Base-by-base conservation (phyloP, 2,329 filamentous ascomycete species). In the Neonectria hederae region DNA sequence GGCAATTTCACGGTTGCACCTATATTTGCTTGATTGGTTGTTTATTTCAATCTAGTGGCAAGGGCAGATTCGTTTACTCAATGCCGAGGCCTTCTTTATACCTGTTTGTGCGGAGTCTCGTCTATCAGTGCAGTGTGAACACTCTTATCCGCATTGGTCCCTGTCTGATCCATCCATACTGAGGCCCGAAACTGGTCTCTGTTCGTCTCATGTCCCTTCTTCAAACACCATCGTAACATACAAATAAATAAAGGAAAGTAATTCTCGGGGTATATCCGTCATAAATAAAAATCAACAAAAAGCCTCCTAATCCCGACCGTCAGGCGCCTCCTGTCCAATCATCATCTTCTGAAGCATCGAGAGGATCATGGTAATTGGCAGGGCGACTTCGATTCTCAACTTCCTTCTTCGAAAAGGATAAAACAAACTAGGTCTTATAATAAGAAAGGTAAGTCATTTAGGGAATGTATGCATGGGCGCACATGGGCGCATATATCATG, bases 251-350 rank as follows among this genome's bases (percentile, higher is more conserved):
- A 72, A 65, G 58, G 69, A 62, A 66, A 49, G 58, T 69, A 68
- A 67, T 60, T 55, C 59, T 65, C 62, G 65, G 73, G 75, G 75
- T 76, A 76, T 76, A 76, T 76, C 75, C 75, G 67, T 76, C 75
- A 68, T 76, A 58, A 65, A 69, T 67, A 64, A 62, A 54, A 59
- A 64, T 49, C n/a, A 46, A 55, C 30, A 65, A 68, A 72, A 71
- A 63, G 63, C 63, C 65, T 60, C 62, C 57, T 63, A 56, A 63
- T 70, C 62, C 57, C 48, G 54, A 59, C 67, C 53, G 51, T 62
- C 40, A 30, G 58, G 54, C 60, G 60, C 55, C 64, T 67, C 58
- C 55, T 54, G 57, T 54, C 56, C 61, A 59, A 53, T 54, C 61
- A 45, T 59, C 48, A 62, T 66, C 56, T 54, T 46, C 53, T 49